These are phyloP conservation scores for Breviolum minutum DNA, from an alignment of 73 alveolate species.

Conservation along the genomic window DNA sequence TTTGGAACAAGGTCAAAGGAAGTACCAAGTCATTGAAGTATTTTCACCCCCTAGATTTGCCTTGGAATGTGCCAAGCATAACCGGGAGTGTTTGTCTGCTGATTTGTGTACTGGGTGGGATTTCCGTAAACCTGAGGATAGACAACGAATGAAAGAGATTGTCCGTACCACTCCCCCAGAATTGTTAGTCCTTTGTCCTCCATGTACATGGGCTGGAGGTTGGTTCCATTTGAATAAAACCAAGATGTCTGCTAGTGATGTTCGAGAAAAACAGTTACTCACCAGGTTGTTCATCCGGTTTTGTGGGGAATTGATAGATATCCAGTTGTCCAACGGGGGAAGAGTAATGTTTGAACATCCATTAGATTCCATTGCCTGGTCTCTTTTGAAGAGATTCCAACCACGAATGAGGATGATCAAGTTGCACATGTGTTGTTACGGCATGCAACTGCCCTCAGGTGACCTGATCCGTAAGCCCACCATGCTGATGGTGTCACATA, in stretches of 20 bases:
- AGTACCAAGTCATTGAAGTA: not conserved
- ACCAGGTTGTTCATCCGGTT: not conserved
- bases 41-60: slow-evolving; percentile 30
- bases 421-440: not conserved
- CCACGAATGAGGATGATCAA: not conserved
- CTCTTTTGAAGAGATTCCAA: not conserved
- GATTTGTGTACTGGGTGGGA: slow-evolving; percentile 43
- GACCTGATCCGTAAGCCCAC: not conserved
- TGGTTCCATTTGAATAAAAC: not conserved
- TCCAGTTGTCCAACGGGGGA: not conserved
- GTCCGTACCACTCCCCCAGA: not conserved
- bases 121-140: not conserved
- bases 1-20: not conserved
- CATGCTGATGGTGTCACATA: not conserved
- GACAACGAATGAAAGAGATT: not conserved
- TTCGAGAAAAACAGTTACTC: not conserved
- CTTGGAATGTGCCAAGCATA: not conserved
- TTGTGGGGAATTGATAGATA: not conserved
- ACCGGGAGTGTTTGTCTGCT: not conserved
- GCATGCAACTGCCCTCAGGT: not conserved
- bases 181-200: not conserved
- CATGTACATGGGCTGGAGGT: slow-evolving; percentile 53
- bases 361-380: not conserved
- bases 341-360: not conserved
- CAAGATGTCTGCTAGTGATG: not conserved